A percentile compares a stretch with the other conserved stretches of the same genome.
Evolutionary conservation across 768 basidiomycete species (phyloP).

Genomic region (Gelatoporia subvermispora): DNA sequence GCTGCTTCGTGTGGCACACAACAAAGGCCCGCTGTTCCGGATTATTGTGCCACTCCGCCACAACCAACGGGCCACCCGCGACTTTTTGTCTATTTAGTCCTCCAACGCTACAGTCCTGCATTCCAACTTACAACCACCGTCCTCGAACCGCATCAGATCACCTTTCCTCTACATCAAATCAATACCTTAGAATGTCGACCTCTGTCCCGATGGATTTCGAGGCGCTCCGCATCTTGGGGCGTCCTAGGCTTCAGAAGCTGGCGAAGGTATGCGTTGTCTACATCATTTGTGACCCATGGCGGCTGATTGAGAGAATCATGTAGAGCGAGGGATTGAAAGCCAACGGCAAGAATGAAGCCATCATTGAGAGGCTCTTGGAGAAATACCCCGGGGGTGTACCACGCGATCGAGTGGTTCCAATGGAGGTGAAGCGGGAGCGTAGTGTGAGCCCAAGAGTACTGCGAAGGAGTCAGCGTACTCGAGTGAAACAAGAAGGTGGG

Average conservation of each 20-base stretch:
- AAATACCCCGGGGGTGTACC: conserved; percentile 26
- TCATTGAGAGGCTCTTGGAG: conserved; percentile 19
- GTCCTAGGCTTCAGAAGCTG: conserved; percentile 7
- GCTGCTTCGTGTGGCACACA: too few species aligned
- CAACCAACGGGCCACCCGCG: neutral
- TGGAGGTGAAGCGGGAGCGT: too few species aligned
- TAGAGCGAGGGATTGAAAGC: conserved; percentile 25
- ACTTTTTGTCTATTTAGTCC: neutral
- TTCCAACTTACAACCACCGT: neutral
- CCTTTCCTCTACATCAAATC: neutral
- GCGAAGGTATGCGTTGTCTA: conserved; percentile 4
- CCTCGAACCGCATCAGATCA: neutral
- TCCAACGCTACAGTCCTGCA: neutral
- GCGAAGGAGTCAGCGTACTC: too few species aligned
- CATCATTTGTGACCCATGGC: neutral
- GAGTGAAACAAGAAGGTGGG: too few species aligned
- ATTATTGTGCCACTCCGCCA: neutral
- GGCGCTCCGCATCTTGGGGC: neutral
- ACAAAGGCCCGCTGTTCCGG: too few species aligned
- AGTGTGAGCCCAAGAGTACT: too few species aligned
- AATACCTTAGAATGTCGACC: neutral
- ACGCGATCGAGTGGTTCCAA: neutral
- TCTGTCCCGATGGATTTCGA: neutral
- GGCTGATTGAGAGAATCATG: neutral
- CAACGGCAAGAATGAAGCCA: conserved; percentile 23